These are phyloP conservation scores for Musa itinerans DNA, from an alignment of 176 grass and related monocot species.

Conservation along the genomic window DNA sequence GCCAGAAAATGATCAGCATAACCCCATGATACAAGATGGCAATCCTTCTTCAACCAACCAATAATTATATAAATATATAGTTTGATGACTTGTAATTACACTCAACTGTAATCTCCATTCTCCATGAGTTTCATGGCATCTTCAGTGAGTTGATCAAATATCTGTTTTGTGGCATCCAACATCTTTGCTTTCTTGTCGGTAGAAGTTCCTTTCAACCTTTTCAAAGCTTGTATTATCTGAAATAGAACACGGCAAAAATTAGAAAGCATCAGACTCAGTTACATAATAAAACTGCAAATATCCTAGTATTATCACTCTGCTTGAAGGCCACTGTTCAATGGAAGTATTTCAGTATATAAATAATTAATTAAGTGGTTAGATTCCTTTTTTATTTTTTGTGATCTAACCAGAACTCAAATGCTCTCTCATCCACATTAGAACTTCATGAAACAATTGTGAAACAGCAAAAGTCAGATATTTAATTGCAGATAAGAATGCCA, in stretches of 20 bases:
- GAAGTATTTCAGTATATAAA: too few relatives aligned
- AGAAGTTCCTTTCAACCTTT: slow-evolving; percentile 68
- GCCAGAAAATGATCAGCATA: neutral
- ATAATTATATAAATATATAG: neutral
- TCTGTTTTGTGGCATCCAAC: slow-evolving; percentile 49
- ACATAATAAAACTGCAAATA: neutral
- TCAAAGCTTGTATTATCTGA: slow-evolving; percentile 84
- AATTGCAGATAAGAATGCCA: too few relatives aligned
- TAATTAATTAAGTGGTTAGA: too few relatives aligned
- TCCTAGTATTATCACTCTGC: too few relatives aligned
- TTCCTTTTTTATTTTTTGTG: too few relatives aligned
- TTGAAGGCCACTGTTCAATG: too few relatives aligned
- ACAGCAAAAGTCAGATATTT: too few relatives aligned
- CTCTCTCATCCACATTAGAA: too few relatives aligned
- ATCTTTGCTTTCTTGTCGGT: slow-evolving; percentile 67
- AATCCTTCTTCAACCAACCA: neutral
- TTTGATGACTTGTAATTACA: neutral
- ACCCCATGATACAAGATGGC: neutral
- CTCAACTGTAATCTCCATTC: slow-evolving; percentile 78
- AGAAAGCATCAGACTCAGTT: neutral
- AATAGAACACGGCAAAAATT: neutral
- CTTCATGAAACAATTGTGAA: too few relatives aligned
- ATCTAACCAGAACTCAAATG: too few relatives aligned
- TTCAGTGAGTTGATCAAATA: slow-evolving; percentile 93
- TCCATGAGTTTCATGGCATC: slow-evolving; percentile 96